These are phyloP conservation scores for Penicillium silybi DNA, from an alignment of 495 filamentous ascomycete genomes.

Conservation along the genomic window DNA sequence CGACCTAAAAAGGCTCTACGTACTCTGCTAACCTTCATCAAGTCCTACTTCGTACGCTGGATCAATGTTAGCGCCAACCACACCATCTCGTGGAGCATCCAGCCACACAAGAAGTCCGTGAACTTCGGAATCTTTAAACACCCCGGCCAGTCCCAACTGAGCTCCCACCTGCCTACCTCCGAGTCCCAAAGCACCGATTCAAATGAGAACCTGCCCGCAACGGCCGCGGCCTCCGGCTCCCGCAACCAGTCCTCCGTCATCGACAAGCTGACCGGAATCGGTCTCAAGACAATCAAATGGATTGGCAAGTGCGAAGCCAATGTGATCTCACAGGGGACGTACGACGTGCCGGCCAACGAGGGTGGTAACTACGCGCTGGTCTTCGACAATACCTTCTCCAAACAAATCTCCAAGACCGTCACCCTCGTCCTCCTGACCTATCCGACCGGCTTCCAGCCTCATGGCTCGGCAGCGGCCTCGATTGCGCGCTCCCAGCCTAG, in stretches of 20 bases:
- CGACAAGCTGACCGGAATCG: constrained; percentile 79
- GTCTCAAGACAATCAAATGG: constrained; percentile 84
- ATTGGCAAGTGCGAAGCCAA: constrained; percentile 92
- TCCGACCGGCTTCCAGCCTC: constrained; percentile 77
- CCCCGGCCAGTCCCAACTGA: constrained; percentile 60
- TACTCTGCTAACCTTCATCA: constrained; percentile 1
- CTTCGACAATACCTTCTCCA: constrained; percentile 98
- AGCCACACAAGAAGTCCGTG: constrained; percentile 95
- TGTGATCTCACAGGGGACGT: constrained; percentile 87
- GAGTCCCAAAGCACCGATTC: constrained; percentile 45
- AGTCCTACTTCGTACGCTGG: constrained; percentile 99
- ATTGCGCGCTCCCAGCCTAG: constrained; percentile 39
- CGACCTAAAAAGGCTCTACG: background rate
- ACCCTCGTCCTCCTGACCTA: constrained; percentile 94
- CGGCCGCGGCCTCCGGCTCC: constrained; percentile 20
- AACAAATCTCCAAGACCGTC: constrained; percentile 87
- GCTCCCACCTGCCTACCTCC: constrained; percentile 41
- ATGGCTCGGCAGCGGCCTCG: constrained; percentile 38
- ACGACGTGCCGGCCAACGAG: constrained; percentile 65
- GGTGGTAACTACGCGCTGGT: constrained; percentile 95
- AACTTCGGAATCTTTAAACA: constrained; percentile 98
- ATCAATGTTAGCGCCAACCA: constrained; percentile 81
- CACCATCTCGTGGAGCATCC: constrained; percentile 96
- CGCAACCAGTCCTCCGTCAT: constrained; percentile 60
- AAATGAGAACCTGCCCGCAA: constrained; percentile 36